Evolutionary conservation across 352 stramenopile genomes (phyloP).

Genomic region (Globisporangium spiculum): DNA sequence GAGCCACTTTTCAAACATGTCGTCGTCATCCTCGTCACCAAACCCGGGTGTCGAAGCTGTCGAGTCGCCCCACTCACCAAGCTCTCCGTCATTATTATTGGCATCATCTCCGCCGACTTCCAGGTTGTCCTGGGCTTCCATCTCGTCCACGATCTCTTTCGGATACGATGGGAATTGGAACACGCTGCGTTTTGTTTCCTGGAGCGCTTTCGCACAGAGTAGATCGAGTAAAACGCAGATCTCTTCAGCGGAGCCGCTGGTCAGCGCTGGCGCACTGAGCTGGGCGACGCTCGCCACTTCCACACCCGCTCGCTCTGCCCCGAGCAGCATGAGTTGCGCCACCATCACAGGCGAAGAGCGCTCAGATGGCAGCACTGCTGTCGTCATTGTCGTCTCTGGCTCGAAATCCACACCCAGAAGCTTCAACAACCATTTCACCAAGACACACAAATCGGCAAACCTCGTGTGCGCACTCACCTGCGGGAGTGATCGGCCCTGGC

Average conservation of each 20-base stretch:
- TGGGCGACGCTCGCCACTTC: constrained; percentile 15
- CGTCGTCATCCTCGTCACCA: constrained; percentile 23
- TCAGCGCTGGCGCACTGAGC: constrained; percentile 42
- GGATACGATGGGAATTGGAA: constrained; percentile 29
- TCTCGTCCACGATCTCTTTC: constrained; percentile 36
- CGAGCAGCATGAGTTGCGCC: constrained; percentile 53
- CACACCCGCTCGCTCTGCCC: constrained; percentile 42
- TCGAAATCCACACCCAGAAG: constrained; percentile 27
- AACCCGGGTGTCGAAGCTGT: constrained; percentile 24
- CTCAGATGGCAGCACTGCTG: not conserved
- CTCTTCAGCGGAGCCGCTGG: constrained; percentile 35
- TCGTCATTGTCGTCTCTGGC: constrained; percentile 4
- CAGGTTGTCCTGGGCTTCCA: constrained; percentile 40
- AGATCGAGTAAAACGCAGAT: constrained; percentile 53
- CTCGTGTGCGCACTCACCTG: constrained; percentile 27
- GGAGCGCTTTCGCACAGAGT: constrained; percentile 40
- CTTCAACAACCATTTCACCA: constrained; percentile 46
- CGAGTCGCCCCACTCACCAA: constrained; percentile 26
- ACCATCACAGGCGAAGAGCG: constrained; percentile 24
- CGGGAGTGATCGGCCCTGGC: not conserved
- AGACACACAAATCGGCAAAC: constrained; percentile 44
- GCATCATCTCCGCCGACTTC: constrained; percentile 34
- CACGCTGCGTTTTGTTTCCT: constrained; percentile 12
- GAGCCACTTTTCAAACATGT: constrained; percentile 40
- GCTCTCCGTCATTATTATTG: constrained; percentile 18